Percentiles rank a stretch among this genome's conserved stretches.
Evolutionary conservation across 106 monocot species (phyloP).

Genomic region (Phalaenopsis aphrodite): DNA sequence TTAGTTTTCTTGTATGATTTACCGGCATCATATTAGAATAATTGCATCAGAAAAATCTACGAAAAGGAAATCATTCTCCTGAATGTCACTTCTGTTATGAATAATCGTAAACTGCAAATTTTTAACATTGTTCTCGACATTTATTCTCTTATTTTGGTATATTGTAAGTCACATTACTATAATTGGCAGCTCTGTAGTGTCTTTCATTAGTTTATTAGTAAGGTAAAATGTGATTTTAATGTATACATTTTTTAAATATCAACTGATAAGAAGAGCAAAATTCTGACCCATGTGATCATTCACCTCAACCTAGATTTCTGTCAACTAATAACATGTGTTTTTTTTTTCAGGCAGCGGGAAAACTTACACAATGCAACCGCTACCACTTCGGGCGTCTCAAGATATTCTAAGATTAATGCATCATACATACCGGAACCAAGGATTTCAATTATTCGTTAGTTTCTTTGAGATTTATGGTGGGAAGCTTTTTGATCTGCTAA

Average conservation of each 20-base stretch:
- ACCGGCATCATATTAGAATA: too few relatives aligned
- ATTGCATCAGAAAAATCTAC: too few relatives aligned
- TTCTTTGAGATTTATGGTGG: conserved; percentile 99
- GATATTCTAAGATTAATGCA: conserved; percentile 66
- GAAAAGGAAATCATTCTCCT: background rate
- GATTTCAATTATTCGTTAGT: conserved; percentile 87
- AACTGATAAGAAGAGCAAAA: background rate
- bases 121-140: background rate
- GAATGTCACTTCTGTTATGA: background rate
- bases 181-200: background rate
- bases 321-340: background rate
- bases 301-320: background rate
- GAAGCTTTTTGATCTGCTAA: conserved; percentile 92
- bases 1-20: too few relatives aligned
- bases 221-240: background rate
- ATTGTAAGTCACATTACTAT: background rate
- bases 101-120: background rate
- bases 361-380: conserved; percentile 94
- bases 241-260: background rate
- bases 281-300: background rate
- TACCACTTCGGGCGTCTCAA: conserved; percentile 75
- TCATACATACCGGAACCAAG: conserved; percentile 71
- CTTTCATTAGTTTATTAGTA: background rate
- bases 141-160: background rate
- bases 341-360: conserved; percentile 78